Percentiles rank a stretch among this genome's conserved stretches.
These are phyloP conservation scores for Lactarius akahatsu DNA, from an alignment of 768 basidiomycete genomes.

Conservation along the genomic window DNA sequence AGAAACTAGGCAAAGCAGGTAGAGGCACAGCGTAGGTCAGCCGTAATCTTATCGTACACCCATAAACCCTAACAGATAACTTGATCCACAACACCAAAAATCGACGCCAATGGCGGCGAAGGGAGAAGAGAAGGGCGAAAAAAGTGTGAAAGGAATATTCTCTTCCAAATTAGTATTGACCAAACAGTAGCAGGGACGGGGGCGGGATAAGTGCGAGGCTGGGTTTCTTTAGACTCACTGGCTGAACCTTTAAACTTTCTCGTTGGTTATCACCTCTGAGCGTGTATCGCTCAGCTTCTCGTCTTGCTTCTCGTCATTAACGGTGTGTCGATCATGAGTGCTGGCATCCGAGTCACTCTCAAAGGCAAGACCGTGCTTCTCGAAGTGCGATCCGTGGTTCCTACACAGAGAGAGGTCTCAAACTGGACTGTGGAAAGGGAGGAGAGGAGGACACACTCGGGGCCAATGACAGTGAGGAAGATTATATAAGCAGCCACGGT, in stretches of 20 bases:
- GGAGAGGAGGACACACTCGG: conserved; percentile 52
- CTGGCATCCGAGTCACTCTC: conserved; percentile 42
- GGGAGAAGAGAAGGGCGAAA: neutral
- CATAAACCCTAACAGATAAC: neutral
- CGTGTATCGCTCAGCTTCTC: neutral
- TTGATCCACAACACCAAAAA: neutral
- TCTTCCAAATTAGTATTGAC: neutral
- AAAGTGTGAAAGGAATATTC: neutral
- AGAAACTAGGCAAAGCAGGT: neutral
- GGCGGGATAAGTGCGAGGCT: neutral
- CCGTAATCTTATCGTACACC: neutral
- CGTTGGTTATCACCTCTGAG: neutral
- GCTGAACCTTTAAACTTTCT: neutral
- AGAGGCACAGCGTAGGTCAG: neutral
- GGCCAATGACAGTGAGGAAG: conserved; percentile 73
- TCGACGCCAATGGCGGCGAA: neutral
- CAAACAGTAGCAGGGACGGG: neutral
- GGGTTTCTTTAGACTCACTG: neutral
- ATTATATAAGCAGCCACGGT: conserved; percentile 78
- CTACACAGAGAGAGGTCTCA: conserved; percentile 23
- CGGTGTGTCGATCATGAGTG: neutral
- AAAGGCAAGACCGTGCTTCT: conserved; percentile 75
- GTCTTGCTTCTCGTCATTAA: neutral
- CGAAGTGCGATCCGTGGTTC: conserved; percentile 59
- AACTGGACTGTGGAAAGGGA: neutral